Evolutionary conservation across 2,329 filamentous ascomycete species (phyloP).

Genomic region (Diaporthe longicolla): DNA sequence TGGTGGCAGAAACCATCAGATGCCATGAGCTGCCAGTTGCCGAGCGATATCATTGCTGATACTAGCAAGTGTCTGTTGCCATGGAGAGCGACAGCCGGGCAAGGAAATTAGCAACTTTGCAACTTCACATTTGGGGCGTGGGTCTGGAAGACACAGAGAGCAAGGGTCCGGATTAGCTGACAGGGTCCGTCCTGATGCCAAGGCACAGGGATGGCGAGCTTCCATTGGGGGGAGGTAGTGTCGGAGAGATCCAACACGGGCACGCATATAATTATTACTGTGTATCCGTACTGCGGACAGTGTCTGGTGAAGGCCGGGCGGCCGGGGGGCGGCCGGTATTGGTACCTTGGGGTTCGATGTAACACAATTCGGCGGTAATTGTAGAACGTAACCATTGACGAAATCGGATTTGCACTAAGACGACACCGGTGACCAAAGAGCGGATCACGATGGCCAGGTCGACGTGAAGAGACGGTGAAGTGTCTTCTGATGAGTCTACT

Average conservation of each 20-base stretch:
- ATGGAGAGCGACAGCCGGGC: conserved; percentile 33
- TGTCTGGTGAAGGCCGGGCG: not conserved
- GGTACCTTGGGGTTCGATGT: conserved; percentile 34
- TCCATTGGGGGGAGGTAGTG: conserved; percentile 23
- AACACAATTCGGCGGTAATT: conserved; percentile 40
- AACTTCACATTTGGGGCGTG: conserved; percentile 37
- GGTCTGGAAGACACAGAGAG: conserved; percentile 35
- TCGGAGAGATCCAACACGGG: conserved; percentile 28
- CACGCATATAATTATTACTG: conserved; percentile 24
- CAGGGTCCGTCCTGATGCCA: conserved; percentile 35
- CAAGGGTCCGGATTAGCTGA: conserved; percentile 35
- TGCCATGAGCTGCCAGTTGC: conserved; percentile 25
- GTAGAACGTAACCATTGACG: conserved; percentile 34
- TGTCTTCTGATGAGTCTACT: conserved; percentile 35
- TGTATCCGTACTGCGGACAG: conserved; percentile 32
- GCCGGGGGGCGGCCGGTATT: conserved; percentile 15
- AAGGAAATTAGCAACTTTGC: conserved; percentile 39
- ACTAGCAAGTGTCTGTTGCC: conserved; percentile 30
- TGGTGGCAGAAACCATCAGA: conserved; percentile 26
- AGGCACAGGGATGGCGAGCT: conserved; percentile 39
- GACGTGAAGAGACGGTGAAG: conserved; percentile 40
- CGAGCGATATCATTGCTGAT: conserved; percentile 13
- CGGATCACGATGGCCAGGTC: conserved; percentile 37
- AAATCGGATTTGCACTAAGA: conserved; percentile 38
- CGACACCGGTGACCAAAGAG: conserved; percentile 32